Evolutionary conservation across 2,329 filamentous ascomycete genomes (phyloP), one percentile per base, ranked within the genome.

Genomic region (Colletotrichum horii): DNA sequence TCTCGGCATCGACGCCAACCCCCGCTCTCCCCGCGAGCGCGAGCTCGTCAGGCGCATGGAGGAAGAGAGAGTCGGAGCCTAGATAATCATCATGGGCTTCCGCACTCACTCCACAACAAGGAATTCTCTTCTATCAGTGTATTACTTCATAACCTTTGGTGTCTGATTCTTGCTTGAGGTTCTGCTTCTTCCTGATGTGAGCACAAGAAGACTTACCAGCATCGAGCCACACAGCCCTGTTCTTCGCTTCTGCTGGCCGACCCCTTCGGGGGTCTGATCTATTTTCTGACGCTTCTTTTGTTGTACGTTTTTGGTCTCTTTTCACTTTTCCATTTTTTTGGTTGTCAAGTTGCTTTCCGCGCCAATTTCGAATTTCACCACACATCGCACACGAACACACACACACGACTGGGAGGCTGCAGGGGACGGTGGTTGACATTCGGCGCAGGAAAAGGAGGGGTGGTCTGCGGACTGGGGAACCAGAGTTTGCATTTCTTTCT

Each of bases 1-100:
- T 72, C 84, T 93, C 28, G 91, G 90, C 52, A 91, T 91, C 77
- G 90, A 92, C 79, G 88, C 89, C 52, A 89, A 90, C 80, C 90
- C 90, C 26, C 84, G 90, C 52, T 91, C 88, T 79, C 89, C 89
- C 55, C 87, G 88, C 79, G 90, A 92, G 83, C 85, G 90, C 79
- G 90, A 91, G 81, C 84, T 91, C 80, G 88, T 91, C 72, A 87
- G 89, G 79, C 84, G 89, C 78, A 83, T 91, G 79, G 90, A 91
- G 79, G 88, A 91, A 80, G 87, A 88, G 80, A 83, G 87, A 66
- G 83, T 79, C 38, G 80, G 79, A 61, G 79, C 82, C 36, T 81
- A 36, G 28, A 12, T 15, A 15, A 52, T 1, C 15, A 26, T 11
- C 61, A 34, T 24, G 5, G 34, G 5, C 61, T 43, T 43, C 16